Percentiles rank a stretch among this genome's conserved stretches.
Evolutionary conservation across 768 basidiomycete genomes (phyloP).

Genomic region (Cantharellus cinnabarinus): DNA sequence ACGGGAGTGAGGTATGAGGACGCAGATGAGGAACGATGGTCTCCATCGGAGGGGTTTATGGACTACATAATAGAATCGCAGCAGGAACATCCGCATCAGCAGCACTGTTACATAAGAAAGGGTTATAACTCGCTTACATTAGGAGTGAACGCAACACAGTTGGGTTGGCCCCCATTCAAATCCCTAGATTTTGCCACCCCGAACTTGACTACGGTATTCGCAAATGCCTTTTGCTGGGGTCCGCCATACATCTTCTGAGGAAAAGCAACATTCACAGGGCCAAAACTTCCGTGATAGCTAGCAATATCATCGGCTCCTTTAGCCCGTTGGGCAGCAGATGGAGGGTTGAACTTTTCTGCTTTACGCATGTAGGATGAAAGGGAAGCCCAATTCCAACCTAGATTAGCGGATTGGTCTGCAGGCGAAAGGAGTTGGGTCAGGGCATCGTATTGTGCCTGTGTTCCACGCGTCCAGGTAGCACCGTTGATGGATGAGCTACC

Average conservation of each 20-base stretch:
- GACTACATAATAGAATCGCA: slow-evolving; percentile 5
- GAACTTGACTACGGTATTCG: slow-evolving; percentile 25
- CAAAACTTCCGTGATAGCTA: slow-evolving; percentile 30
- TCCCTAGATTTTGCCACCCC: slow-evolving; percentile 30
- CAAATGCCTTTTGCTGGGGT: slow-evolving; percentile 30
- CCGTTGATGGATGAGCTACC: slow-evolving; percentile 7
- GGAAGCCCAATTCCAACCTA: slow-evolving; percentile 8
- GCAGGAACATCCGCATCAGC: too few species aligned
- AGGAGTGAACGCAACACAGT: slow-evolving; percentile 36
- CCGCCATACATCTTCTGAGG: slow-evolving; percentile 30
- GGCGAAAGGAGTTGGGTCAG: slow-evolving; percentile 3
- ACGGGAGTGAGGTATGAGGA: slow-evolving; percentile 36
- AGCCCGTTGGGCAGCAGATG: slow-evolving; percentile 11
- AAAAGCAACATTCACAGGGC: slow-evolving; percentile 33
- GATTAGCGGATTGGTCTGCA: neutral
- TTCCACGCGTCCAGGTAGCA: slow-evolving; percentile 15
- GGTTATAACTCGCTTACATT: slow-evolving; percentile 15
- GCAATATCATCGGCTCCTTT: slow-evolving; percentile 20
- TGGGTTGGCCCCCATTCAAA: slow-evolving; percentile 34
- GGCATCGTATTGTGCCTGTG: slow-evolving; percentile 4
- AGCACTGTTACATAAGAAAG: neutral
- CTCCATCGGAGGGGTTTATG: slow-evolving; percentile 28
- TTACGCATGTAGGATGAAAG: slow-evolving; percentile 7
- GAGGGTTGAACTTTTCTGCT: slow-evolving; percentile 12
- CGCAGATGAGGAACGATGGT: slow-evolving; percentile 34